Evolutionary conservation across 1,139 yeast species (phyloP), one percentile per base, ranked within the genome.

Genomic region (Saccharomyces hybrid): DNA sequence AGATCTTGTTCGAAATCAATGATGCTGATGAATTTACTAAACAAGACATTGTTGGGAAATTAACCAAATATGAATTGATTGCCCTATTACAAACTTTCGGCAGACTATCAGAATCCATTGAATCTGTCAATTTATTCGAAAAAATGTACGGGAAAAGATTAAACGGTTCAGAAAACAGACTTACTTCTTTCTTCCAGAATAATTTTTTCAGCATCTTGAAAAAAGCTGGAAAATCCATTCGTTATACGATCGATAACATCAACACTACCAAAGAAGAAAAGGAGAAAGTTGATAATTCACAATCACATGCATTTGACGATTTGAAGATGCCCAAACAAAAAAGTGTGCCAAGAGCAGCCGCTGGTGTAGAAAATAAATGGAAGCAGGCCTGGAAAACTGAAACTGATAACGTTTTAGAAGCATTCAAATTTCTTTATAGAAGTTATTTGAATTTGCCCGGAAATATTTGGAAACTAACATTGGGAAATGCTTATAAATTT

Each of bases 11-110:
- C 67, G 99, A 93, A 69, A 79, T 86, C 56, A 74, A 75, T 50
- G 66, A 71, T 48, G 63, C 66, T 47, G 66, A 68, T 50, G 74
- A 75, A 31, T 73, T 71, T 48, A 72, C 76, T 44, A 74, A 75
- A 55, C 73, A 75, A 53, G 74, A 67, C 47, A 68, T 69, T 23
- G 74, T 78, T 54, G 68, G 71, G 57, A 74, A 76, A 54, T 79
- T 90, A 64, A 82, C 91, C 53, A 84, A 95, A 63, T 83, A 88
- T 57, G 99, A 93, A 71, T 73, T 95, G 56, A 95, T 91, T 51
- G 96, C 97, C 1, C 78, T 93, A 62, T 74, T 93, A 63, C 93
- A 93, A 72, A 93, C 98, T 0, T 89, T 89, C 71, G 96, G 91
- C 65, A 81, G 98, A 63, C 76, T 93, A 57, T 86, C 96, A 13